Percentiles rank a stretch among this genome's conserved stretches.
Evolutionary conservation across 768 basidiomycete genomes (phyloP).

Genomic region (Pholiota microspora): DNA sequence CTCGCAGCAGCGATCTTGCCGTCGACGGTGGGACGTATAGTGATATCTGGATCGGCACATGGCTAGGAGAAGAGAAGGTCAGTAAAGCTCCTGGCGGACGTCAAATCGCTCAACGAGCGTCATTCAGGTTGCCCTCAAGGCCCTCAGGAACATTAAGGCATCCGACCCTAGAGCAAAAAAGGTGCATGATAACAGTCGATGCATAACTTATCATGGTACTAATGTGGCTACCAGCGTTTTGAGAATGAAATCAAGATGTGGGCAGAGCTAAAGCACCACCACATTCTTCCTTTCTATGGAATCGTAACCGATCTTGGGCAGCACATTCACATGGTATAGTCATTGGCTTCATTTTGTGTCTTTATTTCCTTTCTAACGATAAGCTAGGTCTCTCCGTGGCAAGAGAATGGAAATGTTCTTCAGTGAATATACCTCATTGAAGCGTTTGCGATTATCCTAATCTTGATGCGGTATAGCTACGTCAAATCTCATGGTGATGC

Average conservation of each 20-base stretch:
- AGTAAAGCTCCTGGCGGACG: background rate
- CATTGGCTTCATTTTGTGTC: background rate
- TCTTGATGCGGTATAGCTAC: conserved; percentile 33
- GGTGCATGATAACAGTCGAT: conserved; percentile 22
- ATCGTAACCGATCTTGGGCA: conserved; percentile 52
- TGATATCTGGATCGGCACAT: conserved; percentile 52
- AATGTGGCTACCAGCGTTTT: conserved; percentile 40
- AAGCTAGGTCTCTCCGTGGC: conserved; percentile 56
- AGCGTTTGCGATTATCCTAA: background rate
- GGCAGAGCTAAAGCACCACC: conserved; percentile 48
- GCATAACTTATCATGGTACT: no score
- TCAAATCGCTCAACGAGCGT: background rate
- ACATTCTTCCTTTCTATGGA: conserved; percentile 55
- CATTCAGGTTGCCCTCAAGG: conserved; percentile 55
- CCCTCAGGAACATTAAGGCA: conserved; percentile 44
- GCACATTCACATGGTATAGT: conserved; percentile 45
- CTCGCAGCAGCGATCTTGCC: conserved; percentile 34
- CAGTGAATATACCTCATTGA: conserved; percentile 32
- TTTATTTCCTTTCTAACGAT: background rate
- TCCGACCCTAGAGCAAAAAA: conserved; percentile 40
- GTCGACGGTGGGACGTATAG: conserved; percentile 53
- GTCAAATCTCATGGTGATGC: conserved; percentile 31
- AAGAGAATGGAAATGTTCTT: conserved; percentile 53
- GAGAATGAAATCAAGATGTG: conserved; percentile 56
- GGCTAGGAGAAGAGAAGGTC: conserved; percentile 55